These are phyloP conservation scores for Porcisia hertigi DNA, from an alignment of 208 protist species.

Conservation along the genomic window DNA sequence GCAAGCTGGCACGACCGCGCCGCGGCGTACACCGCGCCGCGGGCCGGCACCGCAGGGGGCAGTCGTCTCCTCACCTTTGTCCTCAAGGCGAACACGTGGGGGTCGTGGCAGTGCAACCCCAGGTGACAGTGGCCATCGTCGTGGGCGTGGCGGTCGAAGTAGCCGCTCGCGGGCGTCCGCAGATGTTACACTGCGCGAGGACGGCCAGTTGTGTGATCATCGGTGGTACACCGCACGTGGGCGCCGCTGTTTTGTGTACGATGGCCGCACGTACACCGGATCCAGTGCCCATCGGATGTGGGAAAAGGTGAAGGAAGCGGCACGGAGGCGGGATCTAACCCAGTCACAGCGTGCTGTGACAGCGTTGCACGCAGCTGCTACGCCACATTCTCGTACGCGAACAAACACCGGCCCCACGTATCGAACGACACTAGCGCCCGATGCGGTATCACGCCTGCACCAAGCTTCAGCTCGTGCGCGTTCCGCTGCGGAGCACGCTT, in stretches of 20 bases:
- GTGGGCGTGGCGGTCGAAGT: background rate
- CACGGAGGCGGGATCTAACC: background rate
- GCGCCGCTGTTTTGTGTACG: conserved; percentile 69
- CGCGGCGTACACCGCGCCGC: background rate
- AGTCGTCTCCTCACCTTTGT: background rate
- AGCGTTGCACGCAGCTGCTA: background rate
- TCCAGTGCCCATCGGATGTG: conserved; percentile 64
- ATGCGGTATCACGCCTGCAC: background rate
- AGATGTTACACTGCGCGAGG: conserved; percentile 33
- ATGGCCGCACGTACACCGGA: conserved; percentile 62
- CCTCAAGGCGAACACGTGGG: background rate
- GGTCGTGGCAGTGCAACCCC: background rate
- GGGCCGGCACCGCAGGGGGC: background rate
- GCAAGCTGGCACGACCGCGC: background rate
- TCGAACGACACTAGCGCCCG: background rate
- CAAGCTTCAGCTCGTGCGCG: conserved; percentile 8
- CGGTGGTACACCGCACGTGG: conserved; percentile 64
- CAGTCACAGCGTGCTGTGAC: background rate
- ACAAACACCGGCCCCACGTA: background rate
- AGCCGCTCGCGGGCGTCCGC: background rate
- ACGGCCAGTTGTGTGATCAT: conserved; percentile 49
- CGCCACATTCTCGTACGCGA: background rate
- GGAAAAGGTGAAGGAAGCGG: conserved; percentile 50
- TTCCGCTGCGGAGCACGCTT: background rate
- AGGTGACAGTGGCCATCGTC: background rate